Percentiles rank a stretch among this genome's conserved stretches.
Evolutionary conservation across 441 rosid species (phyloP).

Genomic region (Dalechampia spathulata): DNA sequence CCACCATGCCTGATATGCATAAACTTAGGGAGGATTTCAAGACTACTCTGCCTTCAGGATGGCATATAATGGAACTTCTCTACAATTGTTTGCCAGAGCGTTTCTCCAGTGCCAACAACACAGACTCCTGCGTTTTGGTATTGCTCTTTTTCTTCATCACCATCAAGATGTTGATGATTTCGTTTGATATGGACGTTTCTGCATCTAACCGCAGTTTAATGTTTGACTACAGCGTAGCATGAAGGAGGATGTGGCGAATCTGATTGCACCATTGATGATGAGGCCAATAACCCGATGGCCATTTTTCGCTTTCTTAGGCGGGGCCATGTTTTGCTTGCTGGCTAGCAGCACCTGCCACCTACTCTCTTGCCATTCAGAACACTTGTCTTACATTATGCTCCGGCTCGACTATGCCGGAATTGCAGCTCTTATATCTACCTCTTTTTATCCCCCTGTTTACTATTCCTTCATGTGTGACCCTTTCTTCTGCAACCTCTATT

Average conservation of each 20-base stretch:
- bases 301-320: conserved; percentile 31
- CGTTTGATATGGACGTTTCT: neutral
- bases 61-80: conserved; percentile 23
- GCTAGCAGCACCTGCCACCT: conserved; percentile 39
- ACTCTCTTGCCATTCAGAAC: conserved; percentile 37
- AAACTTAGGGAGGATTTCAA: conserved; percentile 21
- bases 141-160: neutral
- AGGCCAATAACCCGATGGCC: conserved; percentile 42
- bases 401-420: conserved; percentile 37
- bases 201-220: neutral
- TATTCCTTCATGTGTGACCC: conserved; percentile 10
- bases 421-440: conserved; percentile 36
- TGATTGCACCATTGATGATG: conserved; percentile 14
- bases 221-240: conserved; percentile 19
- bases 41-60: conserved; percentile 18
- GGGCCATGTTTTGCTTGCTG: conserved; percentile 48
- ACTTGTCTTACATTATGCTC: conserved; percentile 34
- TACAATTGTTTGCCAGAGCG: conserved; percentile 24
- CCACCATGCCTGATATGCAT: conserved; percentile 31
- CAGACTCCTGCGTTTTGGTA: conserved; percentile 21
- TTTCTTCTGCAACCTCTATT: conserved; percentile 23
- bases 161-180: neutral
- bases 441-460: conserved; percentile 13
- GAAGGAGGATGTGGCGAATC: conserved; percentile 22
- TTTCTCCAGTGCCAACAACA: conserved; percentile 11